These are phyloP conservation scores for Coccinonectria pachysandricola DNA, from an alignment of 2,329 filamentous ascomycete species.

Conservation along the genomic window DNA sequence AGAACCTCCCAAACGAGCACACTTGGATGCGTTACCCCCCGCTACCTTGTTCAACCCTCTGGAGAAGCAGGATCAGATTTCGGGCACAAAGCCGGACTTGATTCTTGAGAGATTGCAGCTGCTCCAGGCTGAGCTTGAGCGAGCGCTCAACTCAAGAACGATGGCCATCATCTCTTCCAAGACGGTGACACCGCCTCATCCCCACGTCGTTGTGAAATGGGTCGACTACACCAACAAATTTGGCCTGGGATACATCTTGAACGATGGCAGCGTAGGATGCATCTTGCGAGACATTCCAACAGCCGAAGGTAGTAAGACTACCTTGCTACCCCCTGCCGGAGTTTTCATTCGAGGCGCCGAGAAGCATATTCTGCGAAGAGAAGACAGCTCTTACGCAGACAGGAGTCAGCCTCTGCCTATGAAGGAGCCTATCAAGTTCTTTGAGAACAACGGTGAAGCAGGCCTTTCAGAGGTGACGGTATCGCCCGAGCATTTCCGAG, in stretches of 20 bases:
- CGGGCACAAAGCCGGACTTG: slow-evolving; percentile 45
- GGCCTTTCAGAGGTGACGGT: slow-evolving; percentile 56
- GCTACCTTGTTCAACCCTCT: slow-evolving; percentile 45
- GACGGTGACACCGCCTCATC: slow-evolving; percentile 42
- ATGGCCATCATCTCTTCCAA: slow-evolving; percentile 50
- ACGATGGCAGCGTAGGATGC: slow-evolving; percentile 71
- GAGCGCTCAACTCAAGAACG: slow-evolving; percentile 51
- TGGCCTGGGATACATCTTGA: slow-evolving; percentile 73
- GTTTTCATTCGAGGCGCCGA: slow-evolving; percentile 64
- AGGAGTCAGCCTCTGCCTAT: slow-evolving; percentile 55
- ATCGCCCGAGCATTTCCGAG: slow-evolving; percentile 50
- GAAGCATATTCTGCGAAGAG: slow-evolving; percentile 53
- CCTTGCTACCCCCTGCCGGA: slow-evolving; percentile 56
- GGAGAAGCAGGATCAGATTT: slow-evolving; percentile 40
- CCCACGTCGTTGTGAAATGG: slow-evolving; percentile 66
- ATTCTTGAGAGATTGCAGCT: slow-evolving; percentile 45
- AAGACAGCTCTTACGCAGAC: slow-evolving; percentile 45
- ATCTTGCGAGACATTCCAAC: slow-evolving; percentile 48
- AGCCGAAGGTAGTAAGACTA: slow-evolving; percentile 37
- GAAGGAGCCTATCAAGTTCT: slow-evolving; percentile 55
- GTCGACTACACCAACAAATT: slow-evolving; percentile 85
- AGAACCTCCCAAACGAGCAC: slow-evolving; percentile 17
- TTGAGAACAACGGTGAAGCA: slow-evolving; percentile 56
- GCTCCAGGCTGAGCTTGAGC: slow-evolving; percentile 50
- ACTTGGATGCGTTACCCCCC: slow-evolving; percentile 23